phyloP scores from a whole-genome alignment of 1,139 yeast genomes.

The Lodderomyces pseudojiufengensis region DNA sequence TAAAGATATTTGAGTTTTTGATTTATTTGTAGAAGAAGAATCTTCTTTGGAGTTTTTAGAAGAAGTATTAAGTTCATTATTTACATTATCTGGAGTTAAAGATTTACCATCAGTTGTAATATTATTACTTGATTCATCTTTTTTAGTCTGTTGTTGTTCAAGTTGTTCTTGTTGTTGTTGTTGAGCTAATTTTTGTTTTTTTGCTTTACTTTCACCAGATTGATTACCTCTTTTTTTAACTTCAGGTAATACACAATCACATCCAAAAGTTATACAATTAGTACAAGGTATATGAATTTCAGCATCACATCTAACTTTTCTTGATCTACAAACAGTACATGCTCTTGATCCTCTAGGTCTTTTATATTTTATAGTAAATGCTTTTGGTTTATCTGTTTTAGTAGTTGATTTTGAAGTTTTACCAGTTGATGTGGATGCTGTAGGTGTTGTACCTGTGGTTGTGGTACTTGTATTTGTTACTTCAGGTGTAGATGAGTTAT shows the following conservation, averaged over 20 bases:
- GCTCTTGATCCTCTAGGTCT: slow-evolving; percentile 53
- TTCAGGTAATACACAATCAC: slow-evolving; percentile 68
- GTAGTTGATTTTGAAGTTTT: background rate
- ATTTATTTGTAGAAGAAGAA: background rate
- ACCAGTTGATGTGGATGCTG: background rate
- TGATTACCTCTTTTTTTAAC: slow-evolving; percentile 44
- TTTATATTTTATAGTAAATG: slow-evolving; percentile 48
- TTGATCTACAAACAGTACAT: slow-evolving; percentile 59
- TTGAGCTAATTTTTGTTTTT: slow-evolving; percentile 14
- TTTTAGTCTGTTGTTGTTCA: slow-evolving; percentile 1
- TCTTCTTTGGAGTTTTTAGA: background rate
- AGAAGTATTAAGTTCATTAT: background rate
- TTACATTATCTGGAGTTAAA: background rate
- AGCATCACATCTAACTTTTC: slow-evolving; percentile 71
- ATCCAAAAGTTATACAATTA: slow-evolving; percentile 71
- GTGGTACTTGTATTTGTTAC: background rate
- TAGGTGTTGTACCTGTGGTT: background rate
- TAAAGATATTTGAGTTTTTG: background rate
- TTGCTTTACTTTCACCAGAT: slow-evolving; percentile 22
- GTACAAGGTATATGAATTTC: slow-evolving; percentile 72
- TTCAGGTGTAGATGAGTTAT: background rate
- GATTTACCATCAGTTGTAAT: background rate
- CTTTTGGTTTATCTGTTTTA: slow-evolving; percentile 38
- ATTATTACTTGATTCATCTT: too few species aligned
- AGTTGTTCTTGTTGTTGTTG: slow-evolving; percentile 1